Conservation (phyloP, 768 basidiomycete genomes). For the Lactifluus piperatus region DNA sequence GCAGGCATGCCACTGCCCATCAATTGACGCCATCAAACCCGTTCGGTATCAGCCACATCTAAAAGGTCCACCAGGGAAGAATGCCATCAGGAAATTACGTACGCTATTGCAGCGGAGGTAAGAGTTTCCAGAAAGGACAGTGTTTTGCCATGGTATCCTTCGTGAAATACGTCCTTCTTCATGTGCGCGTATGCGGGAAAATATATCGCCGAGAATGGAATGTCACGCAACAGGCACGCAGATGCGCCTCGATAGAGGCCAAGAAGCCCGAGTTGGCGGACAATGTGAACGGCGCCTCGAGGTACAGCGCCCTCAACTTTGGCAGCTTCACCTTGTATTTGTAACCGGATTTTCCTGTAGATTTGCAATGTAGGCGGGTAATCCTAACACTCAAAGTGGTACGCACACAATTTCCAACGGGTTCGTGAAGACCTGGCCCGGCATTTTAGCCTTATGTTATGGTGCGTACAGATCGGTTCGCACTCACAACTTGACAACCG, state of each 20-base stretch:
- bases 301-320: constrained; percentile 73
- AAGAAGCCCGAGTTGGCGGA: constrained; percentile 84
- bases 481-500: constrained; percentile 92
- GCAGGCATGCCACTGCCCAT: constrained; percentile 88
- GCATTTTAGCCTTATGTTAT: neutral
- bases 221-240: constrained; percentile 90
- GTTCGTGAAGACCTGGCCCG: constrained; percentile 85
- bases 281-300: constrained; percentile 85
- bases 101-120: constrained; percentile 74
- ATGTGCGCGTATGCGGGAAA: constrained; percentile 84
- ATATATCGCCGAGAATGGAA: constrained; percentile 94
- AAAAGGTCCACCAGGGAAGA: neutral
- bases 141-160: constrained; percentile 92
- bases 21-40: constrained; percentile 13
- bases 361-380: neutral
- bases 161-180: constrained; percentile 90
- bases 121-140: constrained; percentile 88
- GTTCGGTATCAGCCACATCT: constrained; percentile 5
- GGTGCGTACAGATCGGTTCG: neutral
- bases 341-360: constrained; percentile 81
- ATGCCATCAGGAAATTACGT: constrained; percentile 27
- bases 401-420: constrained; percentile 91
- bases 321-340: constrained; percentile 93
- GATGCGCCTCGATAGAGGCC: constrained; percentile 91
- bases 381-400: neutral